Conservation (phyloP, 2,329 filamentous ascomycete genomes). For the Ramularia endophylla region DNA sequence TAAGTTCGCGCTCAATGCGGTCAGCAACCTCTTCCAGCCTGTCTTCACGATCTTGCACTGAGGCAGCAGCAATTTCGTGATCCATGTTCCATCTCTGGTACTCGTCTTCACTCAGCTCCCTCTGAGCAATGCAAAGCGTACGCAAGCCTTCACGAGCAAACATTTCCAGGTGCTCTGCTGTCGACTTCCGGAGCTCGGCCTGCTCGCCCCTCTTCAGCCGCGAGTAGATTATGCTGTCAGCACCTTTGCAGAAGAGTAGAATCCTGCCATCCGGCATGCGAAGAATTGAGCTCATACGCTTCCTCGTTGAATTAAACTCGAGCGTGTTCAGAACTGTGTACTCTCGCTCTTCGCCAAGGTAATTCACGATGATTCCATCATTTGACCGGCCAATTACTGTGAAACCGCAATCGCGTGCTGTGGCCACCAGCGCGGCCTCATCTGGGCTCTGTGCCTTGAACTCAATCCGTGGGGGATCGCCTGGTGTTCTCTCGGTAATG, state of each 20-base stretch:
- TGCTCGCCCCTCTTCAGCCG: conserved; percentile 82
- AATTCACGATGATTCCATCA: conserved; percentile 78
- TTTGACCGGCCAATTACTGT: conserved; percentile 76
- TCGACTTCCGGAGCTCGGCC: conserved; percentile 70
- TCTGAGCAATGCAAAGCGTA: conserved; percentile 88
- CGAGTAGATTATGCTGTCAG: conserved; percentile 95
- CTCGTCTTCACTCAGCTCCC: conserved; percentile 71
- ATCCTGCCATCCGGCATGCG: conserved; percentile 89
- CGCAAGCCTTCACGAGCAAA: conserved; percentile 93
- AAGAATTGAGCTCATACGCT: conserved; percentile 96
- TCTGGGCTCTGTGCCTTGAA: conserved; percentile 98
- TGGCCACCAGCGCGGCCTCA: conserved; percentile 88
- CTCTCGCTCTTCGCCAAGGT: conserved; percentile 76
- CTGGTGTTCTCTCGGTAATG: conserved; percentile 81
- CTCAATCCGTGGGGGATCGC: conserved; percentile 83
- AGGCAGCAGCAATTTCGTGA: conserved; percentile 79
- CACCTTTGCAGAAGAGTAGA: conserved; percentile 92
- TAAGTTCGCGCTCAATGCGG: conserved; percentile 83
- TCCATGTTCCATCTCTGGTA: conserved; percentile 80
- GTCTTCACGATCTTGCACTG: conserved; percentile 81
- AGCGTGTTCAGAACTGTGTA: conserved; percentile 90
- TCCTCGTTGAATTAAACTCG: conserved; percentile 94
- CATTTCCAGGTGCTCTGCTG: conserved; percentile 92
- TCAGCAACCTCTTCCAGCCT: conserved; percentile 88
- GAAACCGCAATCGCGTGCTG: conserved; percentile 91